phyloP scores from a whole-genome alignment of 2,329 filamentous ascomycete genomes.

The Talaromyces sp. region DNA sequence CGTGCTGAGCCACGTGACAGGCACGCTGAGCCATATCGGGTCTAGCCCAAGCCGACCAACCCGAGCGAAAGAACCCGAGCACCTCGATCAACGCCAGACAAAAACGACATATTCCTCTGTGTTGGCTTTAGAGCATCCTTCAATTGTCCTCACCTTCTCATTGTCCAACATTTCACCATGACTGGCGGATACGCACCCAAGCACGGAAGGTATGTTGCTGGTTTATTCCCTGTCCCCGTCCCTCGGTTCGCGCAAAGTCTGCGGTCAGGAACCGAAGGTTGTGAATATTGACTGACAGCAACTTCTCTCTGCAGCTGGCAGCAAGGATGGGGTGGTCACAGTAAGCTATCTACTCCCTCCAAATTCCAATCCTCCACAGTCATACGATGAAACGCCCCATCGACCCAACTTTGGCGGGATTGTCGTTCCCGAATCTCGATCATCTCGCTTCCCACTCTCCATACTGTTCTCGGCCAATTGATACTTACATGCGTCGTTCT shows the following conservation, averaged over 20 bases:
- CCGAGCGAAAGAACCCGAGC: constrained; percentile 7
- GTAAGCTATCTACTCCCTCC: background rate
- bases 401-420: background rate
- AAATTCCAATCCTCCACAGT: background rate
- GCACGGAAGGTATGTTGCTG: constrained; percentile 5
- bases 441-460: background rate
- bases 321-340: constrained; percentile 10
- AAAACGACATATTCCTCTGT: background rate
- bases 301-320: constrained; percentile 1
- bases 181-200: constrained; percentile 11
- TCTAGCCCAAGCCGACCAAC: constrained; percentile 1
- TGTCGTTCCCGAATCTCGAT: background rate
- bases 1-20: constrained; percentile 2
- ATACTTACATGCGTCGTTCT: constrained; percentile 26
- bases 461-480: background rate
- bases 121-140: background rate
- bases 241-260: constrained; percentile 1
- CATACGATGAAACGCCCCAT: background rate
- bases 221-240: background rate
- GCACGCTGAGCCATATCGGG: background rate
- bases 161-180: constrained; percentile 10
- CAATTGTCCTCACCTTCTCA: constrained; percentile 3
- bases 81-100: background rate
- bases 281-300: background rate
- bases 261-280: background rate